Evolutionary conservation across 164 flowering plant genomes (phyloP).

Genomic region (Vitis amurensis): DNA sequence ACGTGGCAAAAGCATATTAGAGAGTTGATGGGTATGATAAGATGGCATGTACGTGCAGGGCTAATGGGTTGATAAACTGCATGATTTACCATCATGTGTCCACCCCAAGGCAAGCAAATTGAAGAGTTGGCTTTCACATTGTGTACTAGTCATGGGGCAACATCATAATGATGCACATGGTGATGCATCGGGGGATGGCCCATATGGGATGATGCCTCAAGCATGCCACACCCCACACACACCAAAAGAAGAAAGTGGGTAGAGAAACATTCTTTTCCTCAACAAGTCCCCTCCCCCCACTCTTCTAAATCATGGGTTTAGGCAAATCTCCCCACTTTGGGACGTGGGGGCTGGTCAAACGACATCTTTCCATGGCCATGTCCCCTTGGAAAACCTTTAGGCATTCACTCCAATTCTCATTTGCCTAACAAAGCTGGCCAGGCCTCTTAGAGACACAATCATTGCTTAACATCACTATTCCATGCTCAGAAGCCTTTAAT

Average conservation of each 20-base stretch:
- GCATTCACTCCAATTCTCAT: background rate
- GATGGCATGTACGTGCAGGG: background rate
- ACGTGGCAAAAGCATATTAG: background rate
- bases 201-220: conserved; percentile 16
- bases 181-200: conserved; percentile 1
- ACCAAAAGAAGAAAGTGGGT: too few species aligned
- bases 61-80: background rate
- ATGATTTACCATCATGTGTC: conserved; percentile 17
- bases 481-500: conserved; percentile 23
- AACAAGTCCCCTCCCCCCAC: background rate
- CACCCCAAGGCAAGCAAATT: conserved; percentile 16
- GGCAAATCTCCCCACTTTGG: conserved; percentile 5
- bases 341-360: conserved; percentile 16
- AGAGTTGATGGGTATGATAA: background rate
- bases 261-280: background rate
- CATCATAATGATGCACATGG: conserved; percentile 29
- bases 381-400: conserved; percentile 23
- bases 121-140: conserved; percentile 5
- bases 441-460: conserved; percentile 43
- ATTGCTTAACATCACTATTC: conserved; percentile 35
- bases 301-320: conserved; percentile 12
- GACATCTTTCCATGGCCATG: conserved; percentile 24
- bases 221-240: conserved; percentile 20
- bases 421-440: conserved; percentile 31
- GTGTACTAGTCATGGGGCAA: conserved; percentile 11